Conservation (phyloP, 345 rosid species). For the Hypericum androsaemum region DNA sequence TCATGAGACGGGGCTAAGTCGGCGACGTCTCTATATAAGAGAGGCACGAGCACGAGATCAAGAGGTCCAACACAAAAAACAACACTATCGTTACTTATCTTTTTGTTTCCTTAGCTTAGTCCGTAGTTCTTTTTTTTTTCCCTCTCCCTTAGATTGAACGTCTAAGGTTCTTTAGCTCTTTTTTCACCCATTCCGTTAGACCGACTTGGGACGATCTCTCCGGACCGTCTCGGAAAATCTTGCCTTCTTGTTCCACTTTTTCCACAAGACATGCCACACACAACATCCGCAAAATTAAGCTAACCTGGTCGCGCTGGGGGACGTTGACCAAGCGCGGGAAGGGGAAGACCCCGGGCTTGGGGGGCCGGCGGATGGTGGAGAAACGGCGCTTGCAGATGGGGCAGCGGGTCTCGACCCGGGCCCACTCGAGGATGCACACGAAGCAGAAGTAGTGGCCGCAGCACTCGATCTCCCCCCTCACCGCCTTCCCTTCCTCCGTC, state of each 20-base stretch:
- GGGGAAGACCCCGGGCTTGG: conserved; percentile 27
- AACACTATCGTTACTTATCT: background rate
- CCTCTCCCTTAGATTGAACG: too few relatives aligned
- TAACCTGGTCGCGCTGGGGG: conserved; percentile 47
- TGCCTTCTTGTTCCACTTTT: too few relatives aligned
- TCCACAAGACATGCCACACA: too few relatives aligned
- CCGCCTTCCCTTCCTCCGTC: conserved; percentile 26
- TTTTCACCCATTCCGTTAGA: too few relatives aligned
- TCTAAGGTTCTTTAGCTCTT: too few relatives aligned
- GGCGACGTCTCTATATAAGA: too few relatives aligned
- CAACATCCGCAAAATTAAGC: background rate
- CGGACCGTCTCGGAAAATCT: too few relatives aligned
- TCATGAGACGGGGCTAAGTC: too few relatives aligned
- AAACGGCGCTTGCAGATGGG: conserved; percentile 54
- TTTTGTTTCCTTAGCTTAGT: too few relatives aligned
- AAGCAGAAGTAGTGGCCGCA: conserved; percentile 61
- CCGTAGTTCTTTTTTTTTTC: too few relatives aligned
- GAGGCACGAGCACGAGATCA: too few relatives aligned
- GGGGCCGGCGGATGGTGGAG: conserved; percentile 31
- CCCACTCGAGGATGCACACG: conserved; percentile 60
- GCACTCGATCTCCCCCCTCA: conserved; percentile 46
- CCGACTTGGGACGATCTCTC: too few relatives aligned
- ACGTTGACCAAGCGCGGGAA: conserved; percentile 27
- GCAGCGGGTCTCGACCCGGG: conserved; percentile 49
- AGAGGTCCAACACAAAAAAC: conserved; percentile 13